Conservation (phyloP, 805 yeast species). For the Starmera pachycereana region DNA sequence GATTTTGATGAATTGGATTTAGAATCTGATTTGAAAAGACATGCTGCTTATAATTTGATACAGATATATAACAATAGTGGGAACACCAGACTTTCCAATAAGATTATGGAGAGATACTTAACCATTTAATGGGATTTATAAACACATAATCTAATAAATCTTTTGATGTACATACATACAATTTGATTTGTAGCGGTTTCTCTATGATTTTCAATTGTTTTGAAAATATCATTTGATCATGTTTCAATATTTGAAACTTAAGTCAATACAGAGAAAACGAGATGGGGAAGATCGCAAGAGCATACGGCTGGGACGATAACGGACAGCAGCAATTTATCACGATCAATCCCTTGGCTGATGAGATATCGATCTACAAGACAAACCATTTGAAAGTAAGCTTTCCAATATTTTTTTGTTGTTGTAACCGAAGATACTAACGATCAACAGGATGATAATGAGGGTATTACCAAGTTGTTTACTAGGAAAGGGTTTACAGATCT, state of each 20-base stretch:
- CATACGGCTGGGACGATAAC: constrained; percentile 18
- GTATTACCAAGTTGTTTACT: constrained; percentile 41
- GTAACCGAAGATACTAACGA: not conserved
- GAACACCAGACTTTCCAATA: constrained; percentile 52
- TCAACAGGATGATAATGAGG: constrained; percentile 28
- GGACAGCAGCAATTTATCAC: constrained; percentile 16
- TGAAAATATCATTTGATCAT: no score
- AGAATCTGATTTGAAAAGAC: constrained; percentile 54
- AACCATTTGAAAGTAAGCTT: constrained; percentile 22
- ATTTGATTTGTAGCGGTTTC: no score
- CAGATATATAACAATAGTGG: constrained; percentile 71
- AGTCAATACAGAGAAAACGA: not conserved
- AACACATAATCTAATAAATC: no score
- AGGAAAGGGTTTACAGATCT: constrained; percentile 58
- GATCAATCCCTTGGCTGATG: constrained; percentile 68
- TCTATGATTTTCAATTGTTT: no score
- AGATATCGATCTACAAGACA: constrained; percentile 56
- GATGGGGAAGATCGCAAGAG: constrained; percentile 18
- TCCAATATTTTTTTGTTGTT: not conserved
- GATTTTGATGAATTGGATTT: constrained; percentile 27
- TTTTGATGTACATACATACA: no score
- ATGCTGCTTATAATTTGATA: constrained; percentile 79
- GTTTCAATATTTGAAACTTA: no score
- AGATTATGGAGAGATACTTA: constrained; percentile 56
- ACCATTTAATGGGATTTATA: constrained; percentile 24